Base-by-base conservation (phyloP, 768 basidiomycete genomes). In the Calocybe indica region DNA sequence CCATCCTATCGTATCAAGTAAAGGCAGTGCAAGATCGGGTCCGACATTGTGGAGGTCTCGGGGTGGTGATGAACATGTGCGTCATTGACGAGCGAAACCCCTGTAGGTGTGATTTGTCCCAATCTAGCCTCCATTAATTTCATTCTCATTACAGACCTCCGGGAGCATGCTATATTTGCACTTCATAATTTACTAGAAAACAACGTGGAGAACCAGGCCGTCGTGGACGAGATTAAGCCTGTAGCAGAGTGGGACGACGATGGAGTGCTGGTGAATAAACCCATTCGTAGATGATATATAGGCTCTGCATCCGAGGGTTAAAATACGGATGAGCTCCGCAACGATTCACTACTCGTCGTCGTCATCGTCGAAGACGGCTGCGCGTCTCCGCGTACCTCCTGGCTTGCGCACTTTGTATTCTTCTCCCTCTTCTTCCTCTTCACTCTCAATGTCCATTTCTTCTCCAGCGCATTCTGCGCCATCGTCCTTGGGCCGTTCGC, bases 1-100 rank as follows among this genome's bases (percentile, higher is more conserved):
- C 90, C 5, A 75, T 88, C 40, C 65, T 95, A 9, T 81, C 80
- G 45, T 78, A 88, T 58, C 77, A 75, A 39, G 72, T 75, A 54
- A 80, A 65, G 59, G 70, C 65, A 30, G 80, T 84, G 37, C 92
- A 94, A 59, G 88, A 95, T 63, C 76, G 81, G 7, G 74, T 84
- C 36, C 76, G 92, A 42, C 64, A 64, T 33, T 80, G 75, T 52
- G 85, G 79, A 15, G 92, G 92, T 40, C 80, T 96, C 50, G 75
- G 83, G 44, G 77, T 91, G 40, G 75, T 95, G 12, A 82, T 96
- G 79, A 88, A 86, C 59, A 72, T 93, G 66, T 94, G 92, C 63
- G 88, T 90, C 12, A 71, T 92, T 28, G 93, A 97, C 61, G 92
- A 93, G 56, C 70, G 85, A 48, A 96, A 94, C 65, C 93, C 93